Base-by-base conservation (phyloP, 805 yeast genomes). In the Metschnikowia dekortorum region DNA sequence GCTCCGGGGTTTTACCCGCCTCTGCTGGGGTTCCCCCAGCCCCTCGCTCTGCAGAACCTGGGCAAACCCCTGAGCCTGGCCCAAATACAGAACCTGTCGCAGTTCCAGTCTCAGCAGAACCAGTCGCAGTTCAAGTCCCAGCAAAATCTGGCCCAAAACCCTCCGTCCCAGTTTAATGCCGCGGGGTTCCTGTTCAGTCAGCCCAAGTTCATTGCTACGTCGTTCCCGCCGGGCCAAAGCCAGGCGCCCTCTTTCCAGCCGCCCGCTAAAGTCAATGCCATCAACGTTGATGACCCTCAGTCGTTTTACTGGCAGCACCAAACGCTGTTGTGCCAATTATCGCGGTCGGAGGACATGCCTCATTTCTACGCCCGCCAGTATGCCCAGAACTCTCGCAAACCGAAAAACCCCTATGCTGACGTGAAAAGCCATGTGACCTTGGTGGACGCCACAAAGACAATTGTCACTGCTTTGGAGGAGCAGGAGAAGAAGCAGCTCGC, bases 361-460 rank as follows among this genome's bases (percentile, higher is more conserved):
- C 96, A 89, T 68, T 84, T 78, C 61, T 89, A 87, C 69, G 96
- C 96, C 4, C 78, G 96, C 52, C 82, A 83, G 55, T 90, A 89
- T 30, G 96, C 96, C 6, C 72, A 83, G 11, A 74, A 81, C 49
- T 84, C 87, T 1, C 72, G 85, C 61, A 78, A 74, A 60, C 57
- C 61, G 18, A 71, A 66, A 63, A 70, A 61, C 49, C 72, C 71
- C 34, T 73, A 63, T 58, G 67, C 54, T 47, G 76, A 65, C 39
- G 63, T 63, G 31, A 73, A 73, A 56, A 46, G 69, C 6, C 39
- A 16, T 8, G 71, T 70, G 38, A 69, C 68, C 43, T 66, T 73
- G 50, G 59, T 73, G 14, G 78, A 73, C 39, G 76, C 78, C 6
- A 73, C 78, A n/a, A 70, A 65, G 53, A 53, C 66, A 1, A 59